Percentiles rank a stretch among this genome's conserved stretches.
phyloP scores from a whole-genome alignment of 768 basidiomycete genomes.

The Lentinus brumalis region DNA sequence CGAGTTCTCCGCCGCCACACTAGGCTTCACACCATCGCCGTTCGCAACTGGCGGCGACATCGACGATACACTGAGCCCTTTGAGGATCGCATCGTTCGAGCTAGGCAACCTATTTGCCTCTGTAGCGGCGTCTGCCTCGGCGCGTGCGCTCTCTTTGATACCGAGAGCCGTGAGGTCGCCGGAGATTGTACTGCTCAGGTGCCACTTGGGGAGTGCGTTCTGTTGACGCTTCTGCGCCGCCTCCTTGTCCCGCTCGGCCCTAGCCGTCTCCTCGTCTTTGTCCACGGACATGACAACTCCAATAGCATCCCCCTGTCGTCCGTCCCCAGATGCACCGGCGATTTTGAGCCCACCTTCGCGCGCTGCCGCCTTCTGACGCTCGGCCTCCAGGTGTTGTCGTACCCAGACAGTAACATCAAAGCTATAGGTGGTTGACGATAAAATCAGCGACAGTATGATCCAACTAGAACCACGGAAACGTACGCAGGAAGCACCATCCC shows the following conservation, averaged over 20 bases:
- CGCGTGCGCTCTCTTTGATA: conserved; percentile 67
- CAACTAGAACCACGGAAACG: conserved; percentile 31
- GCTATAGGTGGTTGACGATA: conserved; percentile 37
- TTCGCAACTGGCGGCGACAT: conserved; percentile 30
- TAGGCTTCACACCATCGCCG: conserved; percentile 45
- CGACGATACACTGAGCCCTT: conserved; percentile 61
- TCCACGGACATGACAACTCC: conserved; percentile 88
- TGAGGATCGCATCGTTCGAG: conserved; percentile 74
- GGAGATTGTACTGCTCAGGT: conserved; percentile 93
- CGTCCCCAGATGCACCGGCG: conserved; percentile 63
- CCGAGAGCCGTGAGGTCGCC: conserved; percentile 90
- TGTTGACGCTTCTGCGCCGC: conserved; percentile 86
- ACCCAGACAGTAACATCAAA: conserved; percentile 87
- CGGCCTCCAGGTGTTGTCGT: conserved; percentile 68
- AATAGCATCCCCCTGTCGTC: conserved; percentile 72
- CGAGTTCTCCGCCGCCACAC: conserved; percentile 40
- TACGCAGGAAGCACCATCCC: conserved; percentile 83
- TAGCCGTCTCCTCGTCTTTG: conserved; percentile 78
- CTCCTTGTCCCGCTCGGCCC: conserved; percentile 74
- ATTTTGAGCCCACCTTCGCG: conserved; percentile 65
- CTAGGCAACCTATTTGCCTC: conserved; percentile 33
- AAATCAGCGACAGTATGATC: not conserved
- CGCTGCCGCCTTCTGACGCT: conserved; percentile 48
- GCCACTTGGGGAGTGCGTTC: conserved; percentile 93
- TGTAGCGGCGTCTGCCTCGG: conserved; percentile 35